These are phyloP conservation scores for Crithidia thermophila DNA, from an alignment of 208 protist genomes.

Conservation along the genomic window DNA sequence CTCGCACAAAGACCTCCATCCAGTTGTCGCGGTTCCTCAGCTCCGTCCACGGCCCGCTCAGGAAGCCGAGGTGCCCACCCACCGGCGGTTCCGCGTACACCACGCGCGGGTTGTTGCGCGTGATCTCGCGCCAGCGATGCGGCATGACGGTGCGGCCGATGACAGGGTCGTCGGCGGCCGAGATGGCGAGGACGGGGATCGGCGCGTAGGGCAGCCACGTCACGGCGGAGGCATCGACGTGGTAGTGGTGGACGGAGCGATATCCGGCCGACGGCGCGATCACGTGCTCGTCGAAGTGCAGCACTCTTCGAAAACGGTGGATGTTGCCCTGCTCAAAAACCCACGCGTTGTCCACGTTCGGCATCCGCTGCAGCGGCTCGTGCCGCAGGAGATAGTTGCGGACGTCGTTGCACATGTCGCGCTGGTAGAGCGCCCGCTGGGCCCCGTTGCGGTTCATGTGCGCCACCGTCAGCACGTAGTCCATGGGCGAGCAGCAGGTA, in stretches of 20 bases:
- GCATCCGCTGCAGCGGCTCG: slow-evolving; percentile 40
- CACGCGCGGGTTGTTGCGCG: slow-evolving; percentile 42
- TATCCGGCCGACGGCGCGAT: slow-evolving; percentile 50
- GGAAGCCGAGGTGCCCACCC: slow-evolving; percentile 68
- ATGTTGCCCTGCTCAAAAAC: slow-evolving; percentile 41
- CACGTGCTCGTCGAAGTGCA: slow-evolving; percentile 62
- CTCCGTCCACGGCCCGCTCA: slow-evolving; percentile 50
- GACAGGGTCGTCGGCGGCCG: slow-evolving; percentile 57
- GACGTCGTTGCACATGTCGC: slow-evolving; percentile 45
- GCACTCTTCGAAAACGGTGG: slow-evolving; percentile 32
- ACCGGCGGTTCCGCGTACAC: slow-evolving; percentile 45
- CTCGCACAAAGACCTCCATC: slow-evolving; percentile 43
- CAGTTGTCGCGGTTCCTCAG: slow-evolving; percentile 32
- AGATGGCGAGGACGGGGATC: slow-evolving; percentile 45
- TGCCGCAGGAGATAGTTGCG: slow-evolving; percentile 49
- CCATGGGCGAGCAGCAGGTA: slow-evolving; percentile 50
- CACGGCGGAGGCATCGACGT: slow-evolving; percentile 44
- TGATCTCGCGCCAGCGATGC: slow-evolving; percentile 48
- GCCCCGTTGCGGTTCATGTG: slow-evolving; percentile 50
- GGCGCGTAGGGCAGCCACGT: slow-evolving; percentile 47
- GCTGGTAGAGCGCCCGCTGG: slow-evolving; percentile 47
- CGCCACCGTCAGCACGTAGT: slow-evolving; percentile 48
- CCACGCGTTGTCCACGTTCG: slow-evolving; percentile 44
- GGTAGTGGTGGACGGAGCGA: slow-evolving; percentile 52
- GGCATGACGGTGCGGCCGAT: slow-evolving; percentile 39